These are phyloP conservation scores for Excoecaria cochinchinensis DNA, from an alignment of 345 rosid species.

Conservation along the genomic window DNA sequence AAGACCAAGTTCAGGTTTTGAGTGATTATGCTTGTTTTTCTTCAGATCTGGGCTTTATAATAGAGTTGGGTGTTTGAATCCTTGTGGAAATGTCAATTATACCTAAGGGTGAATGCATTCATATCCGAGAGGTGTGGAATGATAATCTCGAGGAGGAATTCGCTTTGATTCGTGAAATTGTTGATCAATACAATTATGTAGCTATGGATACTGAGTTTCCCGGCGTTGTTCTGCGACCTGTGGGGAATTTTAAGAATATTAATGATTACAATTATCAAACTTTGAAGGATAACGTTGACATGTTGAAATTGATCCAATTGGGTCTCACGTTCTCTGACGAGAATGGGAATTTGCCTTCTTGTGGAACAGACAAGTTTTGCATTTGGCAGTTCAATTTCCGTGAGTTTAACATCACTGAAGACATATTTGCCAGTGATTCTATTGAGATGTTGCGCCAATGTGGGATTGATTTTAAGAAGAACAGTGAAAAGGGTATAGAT, in stretches of 20 bases:
- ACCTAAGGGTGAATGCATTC: slow-evolving; percentile 61
- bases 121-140: slow-evolving; percentile 84
- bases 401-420: slow-evolving; percentile 68
- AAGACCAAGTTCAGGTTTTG: slow-evolving; percentile 13
- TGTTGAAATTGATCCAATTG: slow-evolving; percentile 78
- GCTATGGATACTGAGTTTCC: slow-evolving; percentile 98
- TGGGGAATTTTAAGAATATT: slow-evolving; percentile 74
- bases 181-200: slow-evolving; percentile 52
- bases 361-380: slow-evolving; percentile 67
- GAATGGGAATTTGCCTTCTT: slow-evolving; percentile 73
- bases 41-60: slow-evolving; percentile 48
- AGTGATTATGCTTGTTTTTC: slow-evolving; percentile 40
- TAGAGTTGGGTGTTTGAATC: slow-evolving; percentile 9
- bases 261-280: slow-evolving; percentile 74
- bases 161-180: slow-evolving; percentile 71
- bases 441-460: slow-evolving; percentile 72
- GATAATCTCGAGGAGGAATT: slow-evolving; percentile 79
- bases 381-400: slow-evolving; percentile 95
- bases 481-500: slow-evolving; percentile 71
- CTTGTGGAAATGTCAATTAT: slow-evolving; percentile 45
- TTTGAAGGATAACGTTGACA: slow-evolving; percentile 76
- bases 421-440: slow-evolving; percentile 76
- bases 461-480: slow-evolving; percentile 83
- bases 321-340: slow-evolving; percentile 80
- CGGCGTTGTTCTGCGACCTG: slow-evolving; percentile 78